Evolutionary conservation across 2,329 filamentous ascomycete genomes (phyloP).

Genomic region (Beauveria asiatica): DNA sequence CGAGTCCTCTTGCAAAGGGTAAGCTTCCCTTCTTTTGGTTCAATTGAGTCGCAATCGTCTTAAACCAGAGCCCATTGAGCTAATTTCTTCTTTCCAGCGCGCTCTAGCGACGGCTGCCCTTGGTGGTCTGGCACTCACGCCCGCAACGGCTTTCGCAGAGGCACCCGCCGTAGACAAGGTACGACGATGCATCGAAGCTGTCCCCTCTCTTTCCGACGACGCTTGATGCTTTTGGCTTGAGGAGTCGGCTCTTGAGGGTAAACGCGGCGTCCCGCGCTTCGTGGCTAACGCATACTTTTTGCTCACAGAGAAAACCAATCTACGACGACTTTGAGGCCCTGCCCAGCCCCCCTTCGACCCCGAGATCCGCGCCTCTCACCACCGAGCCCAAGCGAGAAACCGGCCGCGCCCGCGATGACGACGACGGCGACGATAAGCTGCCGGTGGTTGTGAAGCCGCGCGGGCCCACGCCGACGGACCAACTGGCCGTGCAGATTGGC

Average conservation of each 20-base stretch:
- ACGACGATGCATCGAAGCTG: not conserved
- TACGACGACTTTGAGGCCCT: constrained; percentile 59
- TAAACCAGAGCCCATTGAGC: constrained; percentile 15
- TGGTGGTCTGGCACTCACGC: constrained; percentile 38
- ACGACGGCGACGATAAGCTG: constrained; percentile 15
- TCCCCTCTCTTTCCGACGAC: not conserved
- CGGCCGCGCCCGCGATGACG: constrained; percentile 7
- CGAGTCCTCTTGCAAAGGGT: constrained; percentile 11
- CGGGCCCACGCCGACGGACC: constrained; percentile 76
- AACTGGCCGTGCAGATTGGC: constrained; percentile 75
- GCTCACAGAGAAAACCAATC: constrained; percentile 55
- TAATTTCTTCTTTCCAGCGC: constrained; percentile 32
- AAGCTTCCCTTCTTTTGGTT: not conserved
- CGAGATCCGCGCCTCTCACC: not conserved
- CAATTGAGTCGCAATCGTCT: not conserved
- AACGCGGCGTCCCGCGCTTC: constrained; percentile 12
- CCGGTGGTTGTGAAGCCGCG: constrained; percentile 19
- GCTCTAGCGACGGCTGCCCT: constrained; percentile 42
- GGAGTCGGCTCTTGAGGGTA: not conserved
- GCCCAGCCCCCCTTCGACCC: not conserved
- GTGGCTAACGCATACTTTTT: not conserved
- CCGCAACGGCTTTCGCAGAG: constrained; percentile 43
- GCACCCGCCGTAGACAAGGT: constrained; percentile 24
- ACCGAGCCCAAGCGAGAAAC: not conserved
- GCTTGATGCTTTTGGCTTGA: not conserved